These are phyloP conservation scores for Trichomonascus vanleenenianus DNA, from an alignment of 805 yeast genomes.

Conservation along the genomic window DNA sequence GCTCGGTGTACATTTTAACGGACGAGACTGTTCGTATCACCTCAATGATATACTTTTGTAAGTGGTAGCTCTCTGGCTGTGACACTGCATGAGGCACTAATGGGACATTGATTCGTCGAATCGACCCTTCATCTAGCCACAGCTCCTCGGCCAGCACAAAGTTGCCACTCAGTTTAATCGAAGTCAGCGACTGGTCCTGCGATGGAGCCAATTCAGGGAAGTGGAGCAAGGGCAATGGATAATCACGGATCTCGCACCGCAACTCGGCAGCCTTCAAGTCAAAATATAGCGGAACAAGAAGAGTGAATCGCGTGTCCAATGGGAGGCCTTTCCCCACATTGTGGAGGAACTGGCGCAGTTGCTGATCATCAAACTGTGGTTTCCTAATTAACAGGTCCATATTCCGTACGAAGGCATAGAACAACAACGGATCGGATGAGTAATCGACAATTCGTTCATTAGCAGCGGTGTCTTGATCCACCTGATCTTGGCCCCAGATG, in stretches of 20 bases:
- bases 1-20: conserved; percentile 60
- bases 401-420: conserved; percentile 43
- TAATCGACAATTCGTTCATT: conserved; percentile 42
- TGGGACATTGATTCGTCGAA: conserved; percentile 57
- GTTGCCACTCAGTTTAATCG: conserved; percentile 48
- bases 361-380: conserved; percentile 44
- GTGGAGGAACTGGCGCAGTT: conserved; percentile 54
- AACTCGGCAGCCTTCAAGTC: conserved; percentile 53
- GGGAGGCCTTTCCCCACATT: conserved; percentile 83
- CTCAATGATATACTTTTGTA: conserved; percentile 44
- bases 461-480: conserved; percentile 31
- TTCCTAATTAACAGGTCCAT: conserved; percentile 40
- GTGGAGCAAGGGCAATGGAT: conserved; percentile 74
- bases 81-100: conserved; percentile 37
- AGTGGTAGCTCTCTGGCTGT: conserved; percentile 28
- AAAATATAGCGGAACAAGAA: conserved; percentile 56
- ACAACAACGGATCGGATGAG: conserved; percentile 43
- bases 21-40: conserved; percentile 73
- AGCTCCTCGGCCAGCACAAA: conserved; percentile 62
- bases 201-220: conserved; percentile 47
- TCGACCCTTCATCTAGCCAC: conserved; percentile 40
- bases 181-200: conserved; percentile 25
- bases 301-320: conserved; percentile 53
- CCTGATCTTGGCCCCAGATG: conserved; percentile 21
- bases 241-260: conserved; percentile 70